Evolutionary conservation across 495 filamentous ascomycete genomes (phyloP).

Genomic region (Apiosordaria backusii): DNA sequence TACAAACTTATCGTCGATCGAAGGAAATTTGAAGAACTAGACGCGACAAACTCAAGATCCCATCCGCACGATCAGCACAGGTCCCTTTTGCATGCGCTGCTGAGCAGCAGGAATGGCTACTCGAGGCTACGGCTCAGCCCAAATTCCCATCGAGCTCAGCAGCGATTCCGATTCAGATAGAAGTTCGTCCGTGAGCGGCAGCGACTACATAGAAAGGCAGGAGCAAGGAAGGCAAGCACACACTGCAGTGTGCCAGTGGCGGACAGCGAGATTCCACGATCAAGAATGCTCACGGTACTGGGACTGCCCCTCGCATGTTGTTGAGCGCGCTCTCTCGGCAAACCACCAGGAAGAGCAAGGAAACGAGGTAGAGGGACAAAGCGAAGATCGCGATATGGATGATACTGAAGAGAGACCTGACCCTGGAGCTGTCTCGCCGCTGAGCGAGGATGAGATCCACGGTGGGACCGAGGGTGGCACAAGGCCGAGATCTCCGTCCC

Average conservation of each 20-base stretch:
- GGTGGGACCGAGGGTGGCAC: not conserved
- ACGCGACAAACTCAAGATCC: not conserved
- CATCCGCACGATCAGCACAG: not conserved
- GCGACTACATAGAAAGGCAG: not conserved
- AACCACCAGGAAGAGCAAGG: conserved; percentile 7
- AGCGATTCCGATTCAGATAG: conserved; percentile 16
- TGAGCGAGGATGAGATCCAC: conserved; percentile 13
- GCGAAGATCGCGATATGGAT: conserved; percentile 8
- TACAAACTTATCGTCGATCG: not conserved
- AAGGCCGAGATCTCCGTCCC: conserved; percentile 10
- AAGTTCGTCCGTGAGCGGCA: not conserved
- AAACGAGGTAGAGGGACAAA: conserved; percentile 7
- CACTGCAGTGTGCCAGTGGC: conserved; percentile 29
- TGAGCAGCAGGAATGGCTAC: conserved; percentile 23
- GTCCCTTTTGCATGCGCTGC: not conserved
- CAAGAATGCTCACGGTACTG: conserved; percentile 44
- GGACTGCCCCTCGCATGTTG: conserved; percentile 42
- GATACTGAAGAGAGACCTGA: conserved; percentile 2
- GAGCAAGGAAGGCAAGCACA: not conserved
- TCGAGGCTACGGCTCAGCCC: conserved; percentile 11
- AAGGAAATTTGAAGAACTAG: not conserved
- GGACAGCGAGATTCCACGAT: conserved; percentile 33
- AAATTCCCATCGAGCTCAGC: conserved; percentile 14
- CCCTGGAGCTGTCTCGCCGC: conserved; percentile 16
- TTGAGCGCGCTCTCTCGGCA: conserved; percentile 31